These are phyloP conservation scores for Malassezia furfur DNA, from an alignment of 1,284 basidiomycete genomes.

Conservation along the genomic window DNA sequence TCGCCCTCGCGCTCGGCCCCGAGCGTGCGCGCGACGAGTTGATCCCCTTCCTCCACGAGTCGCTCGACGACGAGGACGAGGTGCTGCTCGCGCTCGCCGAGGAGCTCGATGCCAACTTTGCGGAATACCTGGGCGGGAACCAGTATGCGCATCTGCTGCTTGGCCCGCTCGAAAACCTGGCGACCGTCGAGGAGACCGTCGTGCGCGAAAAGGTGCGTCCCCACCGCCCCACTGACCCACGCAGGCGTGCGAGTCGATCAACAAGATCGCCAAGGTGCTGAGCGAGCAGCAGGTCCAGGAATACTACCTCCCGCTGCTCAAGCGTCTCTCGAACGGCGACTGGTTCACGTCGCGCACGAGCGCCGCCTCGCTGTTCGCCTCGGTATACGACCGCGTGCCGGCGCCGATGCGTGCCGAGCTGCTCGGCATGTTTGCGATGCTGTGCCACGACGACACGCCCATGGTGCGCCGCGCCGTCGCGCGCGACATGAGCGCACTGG, in stretches of 20 bases:
- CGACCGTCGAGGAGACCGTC: conserved; percentile 93
- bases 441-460: conserved; percentile 90
- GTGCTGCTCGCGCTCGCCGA: conserved; percentile 92
- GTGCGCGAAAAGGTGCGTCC: conserved; percentile 70
- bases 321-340: conserved; percentile 81
- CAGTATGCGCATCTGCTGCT: conserved; percentile 80
- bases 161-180: conserved; percentile 87
- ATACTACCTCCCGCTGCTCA: conserved; percentile 81
- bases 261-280: conserved; percentile 73
- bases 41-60: conserved; percentile 92
- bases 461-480: conserved; percentile 97
- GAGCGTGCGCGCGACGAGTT: conserved; percentile 92
- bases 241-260: conserved; percentile 81
- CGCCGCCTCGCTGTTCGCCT: conserved; percentile 82
- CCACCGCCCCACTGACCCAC: not conserved
- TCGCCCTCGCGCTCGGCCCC: conserved; percentile 89
- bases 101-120: conserved; percentile 69
- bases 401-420: conserved; percentile 71
- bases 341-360: conserved; percentile 99
- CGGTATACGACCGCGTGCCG: conserved; percentile 62
- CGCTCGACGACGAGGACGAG: conserved; percentile 97
- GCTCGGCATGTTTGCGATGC: conserved; percentile 69
- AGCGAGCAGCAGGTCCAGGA: conserved; percentile 76
- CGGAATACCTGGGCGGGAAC: conserved; percentile 87
- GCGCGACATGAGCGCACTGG: conserved; percentile 68